Evolutionary conservation across 2,329 filamentous ascomycete genomes (phyloP).

Genomic region (Botryotinia calthae): DNA sequence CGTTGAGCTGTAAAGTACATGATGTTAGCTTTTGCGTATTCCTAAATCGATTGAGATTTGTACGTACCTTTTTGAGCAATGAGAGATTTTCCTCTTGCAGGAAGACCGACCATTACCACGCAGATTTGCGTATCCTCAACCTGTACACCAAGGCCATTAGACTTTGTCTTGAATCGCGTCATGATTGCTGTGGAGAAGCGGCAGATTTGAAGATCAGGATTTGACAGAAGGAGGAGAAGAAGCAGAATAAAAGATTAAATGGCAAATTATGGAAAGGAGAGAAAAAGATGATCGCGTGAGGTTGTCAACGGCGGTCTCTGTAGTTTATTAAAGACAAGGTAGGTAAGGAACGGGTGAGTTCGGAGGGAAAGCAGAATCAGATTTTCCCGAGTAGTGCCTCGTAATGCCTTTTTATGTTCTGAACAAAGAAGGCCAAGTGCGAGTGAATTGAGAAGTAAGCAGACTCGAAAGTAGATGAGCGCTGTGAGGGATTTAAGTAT

Average conservation of each 20-base stretch:
- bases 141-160: conserved; percentile 73
- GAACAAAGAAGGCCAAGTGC: neutral
- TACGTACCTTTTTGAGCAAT: conserved; percentile 90
- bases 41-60: neutral
- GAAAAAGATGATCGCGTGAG: conserved; percentile 15
- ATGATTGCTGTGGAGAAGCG: conserved; percentile 28
- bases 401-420: neutral
- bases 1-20: conserved; percentile 65
- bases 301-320: conserved; percentile 7
- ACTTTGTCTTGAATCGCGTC: conserved; percentile 32
- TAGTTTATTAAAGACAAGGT: neutral
- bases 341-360: conserved; percentile 16
- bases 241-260: neutral
- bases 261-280: conserved; percentile 1
- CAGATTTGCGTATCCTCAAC: conserved; percentile 95
- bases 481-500: neutral
- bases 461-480: too few relatives aligned
- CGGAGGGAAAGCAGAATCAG: neutral
- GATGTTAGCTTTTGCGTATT: neutral
- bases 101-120: conserved; percentile 97
- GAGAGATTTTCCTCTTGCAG: conserved; percentile 92
- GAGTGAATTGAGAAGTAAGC: neutral
- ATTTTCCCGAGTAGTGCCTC: neutral
- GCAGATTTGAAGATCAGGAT: conserved; percentile 4
- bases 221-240: neutral